Base-by-base conservation (phyloP, 2,329 filamentous ascomycete species). In the Plectosphaerella plurivora region DNA sequence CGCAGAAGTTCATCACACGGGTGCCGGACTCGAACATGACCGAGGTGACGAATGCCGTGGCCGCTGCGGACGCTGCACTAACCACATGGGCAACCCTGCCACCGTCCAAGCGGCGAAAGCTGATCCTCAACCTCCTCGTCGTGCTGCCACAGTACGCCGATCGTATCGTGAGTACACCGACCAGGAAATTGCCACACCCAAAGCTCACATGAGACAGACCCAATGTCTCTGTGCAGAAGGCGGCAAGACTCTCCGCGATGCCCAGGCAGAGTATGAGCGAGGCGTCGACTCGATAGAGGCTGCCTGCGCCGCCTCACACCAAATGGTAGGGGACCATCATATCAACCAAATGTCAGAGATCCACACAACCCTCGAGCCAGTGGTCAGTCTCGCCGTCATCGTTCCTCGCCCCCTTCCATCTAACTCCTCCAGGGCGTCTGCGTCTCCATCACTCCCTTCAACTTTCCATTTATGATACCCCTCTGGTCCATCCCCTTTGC, bases 391-490 rank as follows among this genome's bases (percentile, higher is more conserved):
- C 3, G 3, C 22, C 22, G 22, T 5, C 22, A 22, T 22, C 22
- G 47, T 22, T 84, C 86, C 50, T 84, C 85, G 28, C 89, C 89
- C 55, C 89, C 86, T 73, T 85, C 86, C 2, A 89, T 89, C 66
- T 89, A 82, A 85, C 65, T 68, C 45, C 12, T 18, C 41, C 59
- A 74, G 87, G 88, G 88, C 70, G 87, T 91, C 54, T 91, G 89
- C 69, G 90, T 86, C 65, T 89, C 94, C 71, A 92, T 93, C 66
- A 93, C 94, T 63, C 89, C 89, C 56, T 92, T 89, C 88, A 93
- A 93, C 77, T 93, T 91, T 75, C 89, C 89, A 7, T 75, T 93
- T 45, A 81, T 89, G 65, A 92, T 92, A 88, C 80, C 80, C 67
- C 79, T 81, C 51, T 95, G 90, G 90, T 95, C 95, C 82, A 85